Evolutionary conservation across 73 alveolate species (phyloP).

Genomic region (Paramecium caudatum): DNA sequence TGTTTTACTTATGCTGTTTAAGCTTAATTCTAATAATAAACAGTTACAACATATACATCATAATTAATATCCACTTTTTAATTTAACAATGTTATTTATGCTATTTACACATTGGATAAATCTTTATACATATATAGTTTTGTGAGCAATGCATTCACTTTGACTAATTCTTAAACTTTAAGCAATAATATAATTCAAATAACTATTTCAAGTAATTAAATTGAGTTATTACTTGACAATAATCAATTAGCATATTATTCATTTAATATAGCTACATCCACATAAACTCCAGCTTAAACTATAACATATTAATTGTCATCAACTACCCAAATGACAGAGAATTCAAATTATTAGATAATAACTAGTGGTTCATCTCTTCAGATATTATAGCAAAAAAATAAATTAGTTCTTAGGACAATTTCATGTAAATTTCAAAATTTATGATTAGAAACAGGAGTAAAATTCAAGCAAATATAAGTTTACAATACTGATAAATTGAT

Average conservation of each 20-base stretch:
- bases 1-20: not conserved
- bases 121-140: not conserved
- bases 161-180: not conserved
- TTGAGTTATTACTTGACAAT: not conserved
- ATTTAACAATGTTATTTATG: slow-evolving; percentile 4
- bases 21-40: not conserved
- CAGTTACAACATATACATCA: not conserved
- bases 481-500: not conserved
- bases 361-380: too few relatives aligned
- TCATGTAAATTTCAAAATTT: not conserved
- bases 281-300: too few relatives aligned
- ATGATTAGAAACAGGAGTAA: not conserved
- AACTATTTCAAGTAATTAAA: not conserved
- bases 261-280: slow-evolving; percentile 5
- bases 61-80: not conserved
- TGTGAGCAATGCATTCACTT: not conserved
- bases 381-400: too few relatives aligned
- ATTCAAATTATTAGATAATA: too few relatives aligned
- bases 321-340: too few relatives aligned
- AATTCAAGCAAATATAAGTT: not conserved
- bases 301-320: too few relatives aligned
- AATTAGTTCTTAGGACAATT: too few relatives aligned
- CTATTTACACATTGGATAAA: not conserved
- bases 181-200: not conserved
- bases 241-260: not conserved